Evolutionary conservation across 2,329 filamentous ascomycete genomes (phyloP).

Genomic region (Colletotrichum endophyticum): DNA sequence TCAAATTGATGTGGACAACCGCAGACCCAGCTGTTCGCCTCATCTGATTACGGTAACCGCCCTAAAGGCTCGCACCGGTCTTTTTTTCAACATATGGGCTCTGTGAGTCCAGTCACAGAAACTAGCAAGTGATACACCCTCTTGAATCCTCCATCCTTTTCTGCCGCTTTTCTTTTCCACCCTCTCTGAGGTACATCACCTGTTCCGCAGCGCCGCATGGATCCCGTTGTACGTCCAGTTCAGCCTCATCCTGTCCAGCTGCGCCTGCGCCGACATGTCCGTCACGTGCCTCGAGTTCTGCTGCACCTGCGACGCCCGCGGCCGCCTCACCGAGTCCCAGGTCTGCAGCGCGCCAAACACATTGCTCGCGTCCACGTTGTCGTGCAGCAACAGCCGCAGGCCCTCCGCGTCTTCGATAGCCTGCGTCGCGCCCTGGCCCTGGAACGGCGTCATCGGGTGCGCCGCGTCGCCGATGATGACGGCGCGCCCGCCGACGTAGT

Average conservation of each 20-base stretch:
- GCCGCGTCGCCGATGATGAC: constrained; percentile 17
- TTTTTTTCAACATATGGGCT: too few relatives aligned
- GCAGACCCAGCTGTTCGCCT: too few relatives aligned
- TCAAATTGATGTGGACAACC: too few relatives aligned
- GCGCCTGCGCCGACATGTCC: constrained; percentile 9
- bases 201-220: constrained; percentile 4
- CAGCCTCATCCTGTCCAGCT: constrained; percentile 12
- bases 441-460: constrained; percentile 19
- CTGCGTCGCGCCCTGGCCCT: constrained; percentile 13
- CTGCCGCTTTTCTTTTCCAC: too few relatives aligned
- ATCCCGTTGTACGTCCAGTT: constrained; percentile 16
- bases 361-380: background rate
- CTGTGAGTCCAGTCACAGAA: too few relatives aligned
- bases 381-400: background rate
- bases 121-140: too few relatives aligned
- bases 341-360: background rate
- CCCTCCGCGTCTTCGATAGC: constrained; percentile 17
- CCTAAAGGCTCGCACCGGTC: too few relatives aligned
- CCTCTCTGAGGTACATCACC: background rate
- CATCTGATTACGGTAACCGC: too few relatives aligned
- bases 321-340: constrained; percentile 11
- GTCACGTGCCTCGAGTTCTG: constrained; percentile 5
- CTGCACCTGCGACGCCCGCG: constrained; percentile 17
- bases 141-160: too few relatives aligned
- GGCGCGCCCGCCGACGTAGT: constrained; percentile 31